Evolutionary conservation across 1,284 basidiomycete species (phyloP).

Genomic region (Trichosporon ovoides): DNA sequence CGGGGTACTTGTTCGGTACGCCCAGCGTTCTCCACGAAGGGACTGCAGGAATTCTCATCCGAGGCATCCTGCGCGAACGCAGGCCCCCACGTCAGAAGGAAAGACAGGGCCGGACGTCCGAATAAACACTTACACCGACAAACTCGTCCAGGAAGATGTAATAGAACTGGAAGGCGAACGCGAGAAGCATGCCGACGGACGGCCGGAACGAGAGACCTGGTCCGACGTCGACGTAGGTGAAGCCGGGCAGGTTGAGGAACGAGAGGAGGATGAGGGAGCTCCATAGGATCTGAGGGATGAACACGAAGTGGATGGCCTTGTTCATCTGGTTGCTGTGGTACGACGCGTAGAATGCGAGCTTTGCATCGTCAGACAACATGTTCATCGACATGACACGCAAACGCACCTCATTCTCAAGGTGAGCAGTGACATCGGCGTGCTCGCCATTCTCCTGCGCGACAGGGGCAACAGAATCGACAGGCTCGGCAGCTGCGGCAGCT

Average conservation of each 20-base stretch:
- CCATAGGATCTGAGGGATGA: constrained; percentile 77
- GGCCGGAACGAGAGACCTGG: constrained; percentile 64
- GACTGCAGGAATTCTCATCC: background rate
- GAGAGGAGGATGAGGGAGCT: constrained; percentile 57
- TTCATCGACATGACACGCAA: background rate
- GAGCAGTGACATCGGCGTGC: constrained; percentile 4
- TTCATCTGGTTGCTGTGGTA: constrained; percentile 79
- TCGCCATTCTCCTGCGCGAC: constrained; percentile 1
- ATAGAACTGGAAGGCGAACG: constrained; percentile 61
- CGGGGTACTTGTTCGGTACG: background rate
- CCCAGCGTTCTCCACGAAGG: background rate
- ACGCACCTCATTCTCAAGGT: constrained; percentile 37
- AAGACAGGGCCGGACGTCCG: background rate
- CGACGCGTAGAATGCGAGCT: constrained; percentile 83
- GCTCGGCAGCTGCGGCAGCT: background rate
- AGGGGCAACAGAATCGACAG: background rate
- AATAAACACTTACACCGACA: constrained; percentile 62
- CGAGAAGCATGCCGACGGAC: constrained; percentile 59
- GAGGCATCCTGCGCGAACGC: no score
- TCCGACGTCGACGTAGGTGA: constrained; percentile 55
- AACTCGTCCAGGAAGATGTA: constrained; percentile 70
- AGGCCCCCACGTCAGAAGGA: no score
- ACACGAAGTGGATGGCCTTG: constrained; percentile 71
- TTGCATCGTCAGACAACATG: background rate
- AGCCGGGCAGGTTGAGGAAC: constrained; percentile 56